These are phyloP conservation scores for Pascua guehoae DNA, from an alignment of 1,284 basidiomycete species.

Conservation along the genomic window DNA sequence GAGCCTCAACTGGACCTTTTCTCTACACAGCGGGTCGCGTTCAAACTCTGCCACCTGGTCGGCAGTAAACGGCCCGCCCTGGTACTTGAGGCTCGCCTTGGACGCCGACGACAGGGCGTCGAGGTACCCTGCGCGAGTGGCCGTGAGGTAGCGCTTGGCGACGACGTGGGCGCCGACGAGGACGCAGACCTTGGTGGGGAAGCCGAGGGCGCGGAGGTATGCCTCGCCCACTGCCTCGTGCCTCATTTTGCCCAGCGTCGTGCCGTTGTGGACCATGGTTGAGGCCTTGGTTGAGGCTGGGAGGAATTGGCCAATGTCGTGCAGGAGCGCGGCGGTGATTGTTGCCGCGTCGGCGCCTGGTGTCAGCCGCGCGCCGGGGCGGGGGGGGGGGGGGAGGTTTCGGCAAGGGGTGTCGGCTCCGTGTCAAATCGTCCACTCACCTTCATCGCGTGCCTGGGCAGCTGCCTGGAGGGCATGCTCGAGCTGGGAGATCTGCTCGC, in stretches of 20 bases:
- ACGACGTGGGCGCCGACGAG: slow-evolving; percentile 39
- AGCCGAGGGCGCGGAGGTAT: slow-evolving; percentile 32
- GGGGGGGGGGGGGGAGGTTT: neutral
- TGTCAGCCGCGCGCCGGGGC: neutral
- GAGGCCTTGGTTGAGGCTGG: slow-evolving; percentile 23
- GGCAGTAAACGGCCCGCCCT: slow-evolving; percentile 35
- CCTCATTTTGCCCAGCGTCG: slow-evolving; percentile 25
- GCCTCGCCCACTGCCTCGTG: slow-evolving; percentile 36
- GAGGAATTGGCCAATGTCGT: slow-evolving; percentile 43
- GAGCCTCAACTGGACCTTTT: slow-evolving; percentile 32
- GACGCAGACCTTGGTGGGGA: slow-evolving; percentile 29
- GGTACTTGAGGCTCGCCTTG: slow-evolving; percentile 25
- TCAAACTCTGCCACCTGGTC: slow-evolving; percentile 29
- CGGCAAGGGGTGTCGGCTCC: neutral
- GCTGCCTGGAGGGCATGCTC: slow-evolving; percentile 36
- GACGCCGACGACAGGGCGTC: slow-evolving; percentile 26
- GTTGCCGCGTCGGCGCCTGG: slow-evolving; percentile 33
- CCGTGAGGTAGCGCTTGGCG: slow-evolving; percentile 37
- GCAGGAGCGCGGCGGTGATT: slow-evolving; percentile 38
- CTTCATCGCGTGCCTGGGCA: slow-evolving; percentile 12
- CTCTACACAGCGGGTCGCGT: slow-evolving; percentile 24
- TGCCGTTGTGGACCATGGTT: slow-evolving; percentile 23
- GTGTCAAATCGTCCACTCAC: neutral
- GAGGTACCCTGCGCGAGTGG: slow-evolving; percentile 24
- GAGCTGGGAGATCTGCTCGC: slow-evolving; percentile 32